A percentile compares a stretch with the other conserved stretches of the same genome.
These are phyloP conservation scores for Serpula lacrymans DNA, from an alignment of 768 basidiomycete genomes.

Conservation along the genomic window DNA sequence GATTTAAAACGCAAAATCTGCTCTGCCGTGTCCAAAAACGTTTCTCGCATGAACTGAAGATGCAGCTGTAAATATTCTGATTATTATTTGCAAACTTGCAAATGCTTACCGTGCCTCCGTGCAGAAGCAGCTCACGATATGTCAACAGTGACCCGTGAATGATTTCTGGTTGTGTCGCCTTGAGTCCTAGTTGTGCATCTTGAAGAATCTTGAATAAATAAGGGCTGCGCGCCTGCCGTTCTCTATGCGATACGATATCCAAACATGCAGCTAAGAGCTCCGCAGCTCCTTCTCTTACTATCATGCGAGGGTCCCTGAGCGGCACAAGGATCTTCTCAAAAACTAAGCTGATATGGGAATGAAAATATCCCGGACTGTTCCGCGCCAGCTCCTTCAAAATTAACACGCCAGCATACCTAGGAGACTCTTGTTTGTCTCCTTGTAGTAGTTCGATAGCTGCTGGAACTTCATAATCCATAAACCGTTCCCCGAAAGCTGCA, in stretches of 20 bases:
- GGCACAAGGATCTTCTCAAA: conserved; percentile 93
- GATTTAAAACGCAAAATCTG: conserved; percentile 86
- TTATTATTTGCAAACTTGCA: background rate
- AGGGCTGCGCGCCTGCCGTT: conserved; percentile 59
- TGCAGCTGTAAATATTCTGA: background rate
- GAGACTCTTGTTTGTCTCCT: conserved; percentile 70
- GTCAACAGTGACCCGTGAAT: conserved; percentile 93
- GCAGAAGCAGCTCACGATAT: conserved; percentile 84
- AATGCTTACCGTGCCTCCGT: conserved; percentile 84
- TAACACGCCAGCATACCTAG: conserved; percentile 90
- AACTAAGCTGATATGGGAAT: conserved; percentile 81
- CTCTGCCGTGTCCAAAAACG: conserved; percentile 83
- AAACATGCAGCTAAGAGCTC: conserved; percentile 92
- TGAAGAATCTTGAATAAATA: conserved; percentile 81
- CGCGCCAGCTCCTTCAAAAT: conserved; percentile 91
- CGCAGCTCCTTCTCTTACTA: conserved; percentile 90
- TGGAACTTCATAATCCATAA: conserved; percentile 88
- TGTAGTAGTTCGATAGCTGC: conserved; percentile 79
- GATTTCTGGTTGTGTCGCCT: conserved; percentile 76
- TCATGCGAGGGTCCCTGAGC: conserved; percentile 81
- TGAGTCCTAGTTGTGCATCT: conserved; percentile 82
- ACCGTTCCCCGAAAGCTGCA: conserved; percentile 78
- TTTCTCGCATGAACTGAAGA: conserved; percentile 80
- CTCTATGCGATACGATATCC: conserved; percentile 77
- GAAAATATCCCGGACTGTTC: conserved; percentile 84